These are phyloP conservation scores for Sarcocystis neurona DNA, from an alignment of 169 alveolate genomes.

Conservation along the genomic window DNA sequence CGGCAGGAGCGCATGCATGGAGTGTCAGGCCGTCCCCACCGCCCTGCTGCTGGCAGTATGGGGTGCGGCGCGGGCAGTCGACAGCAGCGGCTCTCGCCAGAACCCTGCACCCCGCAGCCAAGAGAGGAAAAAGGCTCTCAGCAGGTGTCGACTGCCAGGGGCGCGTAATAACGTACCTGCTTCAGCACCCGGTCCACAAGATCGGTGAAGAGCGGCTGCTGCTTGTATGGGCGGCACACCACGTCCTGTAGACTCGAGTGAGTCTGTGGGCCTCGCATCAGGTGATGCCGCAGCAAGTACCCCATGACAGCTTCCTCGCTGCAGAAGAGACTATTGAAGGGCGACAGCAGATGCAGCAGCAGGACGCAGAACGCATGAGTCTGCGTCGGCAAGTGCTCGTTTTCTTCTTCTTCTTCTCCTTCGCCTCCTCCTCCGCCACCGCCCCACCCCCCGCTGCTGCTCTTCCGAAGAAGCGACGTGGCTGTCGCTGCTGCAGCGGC, in stretches of 20 bases:
- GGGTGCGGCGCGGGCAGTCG: too few relatives aligned
- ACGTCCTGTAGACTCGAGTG: slow-evolving; percentile 29
- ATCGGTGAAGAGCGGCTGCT: slow-evolving; percentile 1
- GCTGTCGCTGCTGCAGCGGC: too few relatives aligned
- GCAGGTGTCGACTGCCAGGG: too few relatives aligned
- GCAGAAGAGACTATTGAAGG: not conserved
- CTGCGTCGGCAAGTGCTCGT: slow-evolving; percentile 17
- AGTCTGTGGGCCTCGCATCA: slow-evolving; percentile 31
- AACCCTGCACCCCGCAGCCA: too few relatives aligned
- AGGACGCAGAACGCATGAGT: slow-evolving; percentile 19
- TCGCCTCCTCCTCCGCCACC: not conserved
- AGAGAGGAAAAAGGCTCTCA: too few relatives aligned
- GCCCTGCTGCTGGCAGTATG: too few relatives aligned
- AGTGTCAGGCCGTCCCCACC: too few relatives aligned
- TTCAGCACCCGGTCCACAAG: slow-evolving; percentile 1
- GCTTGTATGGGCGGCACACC: slow-evolving; percentile 13
- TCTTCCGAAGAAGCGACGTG: too few relatives aligned
- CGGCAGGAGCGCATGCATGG: too few relatives aligned
- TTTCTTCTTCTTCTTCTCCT: not conserved
- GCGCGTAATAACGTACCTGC: too few relatives aligned
- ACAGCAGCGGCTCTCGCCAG: too few relatives aligned
- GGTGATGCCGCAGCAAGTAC: slow-evolving; percentile 1
- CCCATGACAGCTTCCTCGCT: not conserved
- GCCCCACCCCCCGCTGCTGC: not conserved
- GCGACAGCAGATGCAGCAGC: slow-evolving; percentile 26